Percentiles rank a stretch among this genome's conserved stretches.
Evolutionary conservation across 257 asterid species (phyloP).

Genomic region (Vinca minor): DNA sequence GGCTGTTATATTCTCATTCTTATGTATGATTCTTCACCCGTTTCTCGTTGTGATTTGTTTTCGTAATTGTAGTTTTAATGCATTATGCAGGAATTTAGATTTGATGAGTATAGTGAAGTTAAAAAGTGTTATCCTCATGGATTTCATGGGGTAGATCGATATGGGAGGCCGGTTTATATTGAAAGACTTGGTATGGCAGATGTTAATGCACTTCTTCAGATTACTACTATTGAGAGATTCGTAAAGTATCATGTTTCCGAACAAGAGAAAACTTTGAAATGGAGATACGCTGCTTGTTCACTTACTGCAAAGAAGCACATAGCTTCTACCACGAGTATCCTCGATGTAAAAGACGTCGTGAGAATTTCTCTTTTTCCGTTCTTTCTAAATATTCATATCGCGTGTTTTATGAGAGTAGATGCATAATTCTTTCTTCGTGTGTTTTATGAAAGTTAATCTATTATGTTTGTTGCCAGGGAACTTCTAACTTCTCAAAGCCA

Average conservation of each 20-base stretch:
- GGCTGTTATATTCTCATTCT: not conserved
- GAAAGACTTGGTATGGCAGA: conserved; percentile 64
- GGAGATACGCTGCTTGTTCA: conserved; percentile 69
- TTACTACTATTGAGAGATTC: conserved; percentile 52
- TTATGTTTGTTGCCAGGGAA: conserved; percentile 45
- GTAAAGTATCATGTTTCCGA: conserved; percentile 58
- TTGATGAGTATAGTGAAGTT: conserved; percentile 45
- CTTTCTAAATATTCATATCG: not conserved
- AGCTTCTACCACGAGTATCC: conserved; percentile 61
- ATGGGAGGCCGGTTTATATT: conserved; percentile 67
- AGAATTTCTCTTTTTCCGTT: conserved; percentile 1
- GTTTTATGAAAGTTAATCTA: conserved; percentile 8
- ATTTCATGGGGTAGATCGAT: conserved; percentile 65
- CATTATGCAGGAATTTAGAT: conserved; percentile 49
- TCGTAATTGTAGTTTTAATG: not conserved
- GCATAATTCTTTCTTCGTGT: not conserved
- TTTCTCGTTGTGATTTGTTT: not conserved
- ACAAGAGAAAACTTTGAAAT: conserved; percentile 57
- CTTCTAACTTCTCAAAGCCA: conserved; percentile 61
- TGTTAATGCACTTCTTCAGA: conserved; percentile 37
- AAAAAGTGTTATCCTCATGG: conserved; percentile 71
- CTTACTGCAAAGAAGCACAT: conserved; percentile 65
- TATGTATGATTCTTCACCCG: not conserved
- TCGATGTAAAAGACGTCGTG: conserved; percentile 78
- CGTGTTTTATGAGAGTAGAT: too few species aligned